Evolutionary conservation across 1,284 basidiomycete species (phyloP).

Genomic region (Tilletia indica): DNA sequence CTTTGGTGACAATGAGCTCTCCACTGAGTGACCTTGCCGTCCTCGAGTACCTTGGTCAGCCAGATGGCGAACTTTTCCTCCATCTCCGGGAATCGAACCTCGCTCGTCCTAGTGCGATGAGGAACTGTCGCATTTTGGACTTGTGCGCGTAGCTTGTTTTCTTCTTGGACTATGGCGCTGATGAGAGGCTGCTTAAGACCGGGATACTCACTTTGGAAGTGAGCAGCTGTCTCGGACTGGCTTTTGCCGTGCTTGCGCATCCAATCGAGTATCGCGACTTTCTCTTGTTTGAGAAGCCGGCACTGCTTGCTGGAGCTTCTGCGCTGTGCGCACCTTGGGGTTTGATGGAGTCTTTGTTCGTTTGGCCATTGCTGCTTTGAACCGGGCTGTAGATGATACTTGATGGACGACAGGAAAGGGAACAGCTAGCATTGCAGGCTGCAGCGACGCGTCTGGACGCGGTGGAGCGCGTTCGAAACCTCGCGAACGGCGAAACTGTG

Average conservation of each 20-base stretch:
- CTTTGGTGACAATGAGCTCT: background rate
- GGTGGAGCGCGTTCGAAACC: no score
- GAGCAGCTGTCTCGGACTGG: background rate
- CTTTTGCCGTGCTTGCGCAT: background rate
- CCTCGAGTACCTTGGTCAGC: background rate
- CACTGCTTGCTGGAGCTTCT: background rate
- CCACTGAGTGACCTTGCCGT: background rate
- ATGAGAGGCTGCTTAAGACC: background rate
- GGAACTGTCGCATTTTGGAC: background rate
- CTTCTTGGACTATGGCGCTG: background rate
- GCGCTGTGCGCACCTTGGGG: no score
- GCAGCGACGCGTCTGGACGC: no score
- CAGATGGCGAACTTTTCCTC: background rate
- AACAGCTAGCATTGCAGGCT: no score
- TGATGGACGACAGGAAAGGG: no score
- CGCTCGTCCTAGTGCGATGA: background rate
- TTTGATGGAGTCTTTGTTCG: no score
- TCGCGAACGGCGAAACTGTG: no score
- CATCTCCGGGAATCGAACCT: background rate
- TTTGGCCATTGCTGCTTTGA: no score
- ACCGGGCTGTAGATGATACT: no score
- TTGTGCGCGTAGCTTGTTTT: background rate
- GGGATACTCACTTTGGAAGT: background rate
- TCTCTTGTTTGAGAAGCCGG: background rate
- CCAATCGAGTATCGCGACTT: background rate